Evolutionary conservation across 495 filamentous ascomycete genomes (phyloP).

Genomic region (Podospora bellae-mahoneyi): DNA sequence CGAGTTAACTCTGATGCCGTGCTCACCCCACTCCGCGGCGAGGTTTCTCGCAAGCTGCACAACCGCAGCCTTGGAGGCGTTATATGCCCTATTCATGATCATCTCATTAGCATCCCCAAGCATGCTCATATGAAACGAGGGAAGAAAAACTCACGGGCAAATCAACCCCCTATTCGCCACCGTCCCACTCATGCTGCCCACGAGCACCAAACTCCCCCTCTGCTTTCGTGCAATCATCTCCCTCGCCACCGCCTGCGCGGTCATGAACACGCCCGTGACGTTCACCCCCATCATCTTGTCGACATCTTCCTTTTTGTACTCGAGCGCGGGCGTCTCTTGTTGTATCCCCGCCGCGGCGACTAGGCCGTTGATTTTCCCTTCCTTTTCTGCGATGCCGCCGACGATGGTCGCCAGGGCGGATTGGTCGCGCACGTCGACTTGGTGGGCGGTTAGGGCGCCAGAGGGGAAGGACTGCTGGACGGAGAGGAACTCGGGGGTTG

Average conservation of each 20-base stretch:
- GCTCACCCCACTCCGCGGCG: constrained; percentile 79
- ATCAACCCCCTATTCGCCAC: constrained; percentile 64
- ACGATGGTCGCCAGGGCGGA: constrained; percentile 63
- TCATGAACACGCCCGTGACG: constrained; percentile 73
- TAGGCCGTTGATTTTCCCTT: constrained; percentile 74
- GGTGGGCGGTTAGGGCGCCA: constrained; percentile 65
- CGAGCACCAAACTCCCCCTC: constrained; percentile 65
- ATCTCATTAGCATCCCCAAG: neutral
- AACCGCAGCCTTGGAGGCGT: constrained; percentile 85
- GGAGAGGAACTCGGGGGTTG: constrained; percentile 21
- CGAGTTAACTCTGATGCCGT: constrained; percentile 92
- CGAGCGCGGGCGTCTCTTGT: constrained; percentile 65
- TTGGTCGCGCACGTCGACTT: constrained; percentile 81
- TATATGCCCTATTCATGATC: constrained; percentile 63
- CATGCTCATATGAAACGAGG: neutral
- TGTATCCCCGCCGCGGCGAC: constrained; percentile 81
- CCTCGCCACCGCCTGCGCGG: constrained; percentile 69
- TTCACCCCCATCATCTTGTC: constrained; percentile 71
- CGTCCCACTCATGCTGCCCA: constrained; percentile 77
- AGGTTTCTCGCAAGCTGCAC: constrained; percentile 81
- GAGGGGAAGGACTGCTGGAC: neutral
- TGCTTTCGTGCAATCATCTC: constrained; percentile 64
- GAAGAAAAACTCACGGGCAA: constrained; percentile 38
- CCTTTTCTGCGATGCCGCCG: constrained; percentile 61
- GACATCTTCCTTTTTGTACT: constrained; percentile 60